A percentile compares a stretch with the other conserved stretches of the same genome.
Evolutionary conservation across 2,329 filamentous ascomycete species (phyloP).

Genomic region (Emericellopsis cladophorae): DNA sequence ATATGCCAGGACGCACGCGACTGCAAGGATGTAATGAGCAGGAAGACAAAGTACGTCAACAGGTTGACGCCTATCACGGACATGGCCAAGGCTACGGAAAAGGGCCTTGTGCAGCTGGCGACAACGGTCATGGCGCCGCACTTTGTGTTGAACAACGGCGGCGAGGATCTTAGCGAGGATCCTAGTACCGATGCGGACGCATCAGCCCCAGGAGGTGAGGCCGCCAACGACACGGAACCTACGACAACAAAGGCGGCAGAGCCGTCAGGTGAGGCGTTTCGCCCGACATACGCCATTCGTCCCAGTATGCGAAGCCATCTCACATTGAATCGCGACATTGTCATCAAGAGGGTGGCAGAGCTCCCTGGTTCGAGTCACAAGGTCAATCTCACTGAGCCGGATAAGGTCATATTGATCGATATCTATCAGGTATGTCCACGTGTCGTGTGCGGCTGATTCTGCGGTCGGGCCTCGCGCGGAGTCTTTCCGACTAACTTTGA

Average conservation of each 20-base stretch:
- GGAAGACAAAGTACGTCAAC: slow-evolving; percentile 46
- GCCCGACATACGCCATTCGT: slow-evolving; percentile 67
- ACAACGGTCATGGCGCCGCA: slow-evolving; percentile 29
- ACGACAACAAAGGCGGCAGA: background rate
- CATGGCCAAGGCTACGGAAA: slow-evolving; percentile 53
- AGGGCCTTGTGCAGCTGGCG: slow-evolving; percentile 53
- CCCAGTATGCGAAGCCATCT: slow-evolving; percentile 65
- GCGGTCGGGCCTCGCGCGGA: background rate
- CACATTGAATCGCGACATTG: slow-evolving; percentile 49
- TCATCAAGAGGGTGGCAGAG: slow-evolving; percentile 60
- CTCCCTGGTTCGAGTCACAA: slow-evolving; percentile 56
- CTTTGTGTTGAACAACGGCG: background rate
- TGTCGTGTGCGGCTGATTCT: slow-evolving; percentile 2
- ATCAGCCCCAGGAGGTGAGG: background rate
- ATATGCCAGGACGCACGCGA: slow-evolving; percentile 42
- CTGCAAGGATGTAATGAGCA: slow-evolving; percentile 24
- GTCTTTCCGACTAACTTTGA: slow-evolving; percentile 1
- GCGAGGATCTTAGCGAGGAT: background rate
- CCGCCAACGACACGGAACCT: background rate
- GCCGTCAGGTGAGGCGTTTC: background rate
- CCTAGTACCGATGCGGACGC: background rate
- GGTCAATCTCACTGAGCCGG: slow-evolving; percentile 65
- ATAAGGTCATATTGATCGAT: slow-evolving; percentile 69
- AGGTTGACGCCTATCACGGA: slow-evolving; percentile 37
- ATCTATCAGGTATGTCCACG: slow-evolving; percentile 55